A percentile compares a stretch with the other conserved stretches of the same genome.
These are phyloP conservation scores for Planoprotostelium fungivorum DNA, from an alignment of 78 protist genomes.

Conservation along the genomic window DNA sequence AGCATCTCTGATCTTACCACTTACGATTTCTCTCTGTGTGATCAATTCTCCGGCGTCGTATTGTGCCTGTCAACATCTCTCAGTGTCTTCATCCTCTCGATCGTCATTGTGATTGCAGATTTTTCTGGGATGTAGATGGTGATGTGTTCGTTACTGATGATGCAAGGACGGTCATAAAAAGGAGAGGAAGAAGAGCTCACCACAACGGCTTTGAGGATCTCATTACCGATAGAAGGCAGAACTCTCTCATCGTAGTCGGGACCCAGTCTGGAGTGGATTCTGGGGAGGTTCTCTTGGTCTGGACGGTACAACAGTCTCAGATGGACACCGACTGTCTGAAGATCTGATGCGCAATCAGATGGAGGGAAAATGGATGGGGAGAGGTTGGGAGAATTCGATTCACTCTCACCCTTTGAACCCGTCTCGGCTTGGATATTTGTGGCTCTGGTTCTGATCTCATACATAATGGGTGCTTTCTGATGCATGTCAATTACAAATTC, in stretches of 20 bases:
- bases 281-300: conserved; percentile 32
- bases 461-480: conserved; percentile 33
- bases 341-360: conserved; percentile 21
- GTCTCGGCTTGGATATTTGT: conserved; percentile 48
- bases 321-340: conserved; percentile 42
- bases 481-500: too few relatives aligned
- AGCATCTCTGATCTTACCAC: conserved; percentile 59
- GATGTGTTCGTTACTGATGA: not conserved
- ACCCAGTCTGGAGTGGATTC: conserved; percentile 40
- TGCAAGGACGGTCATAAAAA: too few relatives aligned
- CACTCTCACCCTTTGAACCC: conserved; percentile 35
- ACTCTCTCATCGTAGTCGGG: conserved; percentile 61
- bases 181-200: conserved; percentile 20
- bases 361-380: not conserved
- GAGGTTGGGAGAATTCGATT: not conserved
- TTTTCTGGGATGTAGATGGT: not conserved
- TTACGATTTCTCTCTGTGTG: conserved; percentile 71
- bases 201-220: conserved; percentile 62
- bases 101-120: not conserved
- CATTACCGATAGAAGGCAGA: conserved; percentile 66
- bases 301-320: conserved; percentile 59
- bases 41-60: conserved; percentile 69
- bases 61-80: conserved; percentile 31
- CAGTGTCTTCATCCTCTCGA: not conserved
- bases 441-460: conserved; percentile 56